Percentiles rank a stretch among this genome's conserved stretches.
Conservation (phyloP, 345 rosid genomes). For the Eucalyptus tenuipes region DNA sequence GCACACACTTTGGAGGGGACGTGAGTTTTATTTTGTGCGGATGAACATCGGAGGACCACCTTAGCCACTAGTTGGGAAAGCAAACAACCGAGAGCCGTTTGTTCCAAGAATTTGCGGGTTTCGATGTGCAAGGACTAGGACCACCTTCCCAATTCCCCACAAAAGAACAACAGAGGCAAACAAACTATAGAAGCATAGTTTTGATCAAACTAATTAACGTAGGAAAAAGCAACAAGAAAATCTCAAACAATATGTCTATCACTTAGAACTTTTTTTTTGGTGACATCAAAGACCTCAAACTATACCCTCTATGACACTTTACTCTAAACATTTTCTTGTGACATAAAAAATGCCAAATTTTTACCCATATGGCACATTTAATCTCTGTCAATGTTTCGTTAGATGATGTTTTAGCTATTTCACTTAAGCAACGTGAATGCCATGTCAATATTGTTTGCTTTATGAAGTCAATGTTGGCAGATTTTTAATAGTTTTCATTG, state of each 20-base stretch:
- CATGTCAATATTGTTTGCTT: neutral
- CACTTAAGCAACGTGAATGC: accelerated
- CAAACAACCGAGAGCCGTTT: neutral
- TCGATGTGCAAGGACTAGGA: neutral
- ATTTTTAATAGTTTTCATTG: too few relatives aligned
- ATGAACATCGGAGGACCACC: neutral
- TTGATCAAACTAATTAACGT: neutral
- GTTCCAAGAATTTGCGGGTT: neutral
- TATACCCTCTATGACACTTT: too few relatives aligned
- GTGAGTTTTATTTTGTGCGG: neutral
- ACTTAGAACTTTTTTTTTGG: accelerated
- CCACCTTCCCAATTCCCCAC: neutral
- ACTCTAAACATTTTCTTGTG: neutral
- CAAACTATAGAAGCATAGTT: neutral
- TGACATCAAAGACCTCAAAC: too few relatives aligned
- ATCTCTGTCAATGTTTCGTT: accelerated
- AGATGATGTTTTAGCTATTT: too few relatives aligned
- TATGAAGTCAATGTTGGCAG: neutral
- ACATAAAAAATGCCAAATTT: too few relatives aligned
- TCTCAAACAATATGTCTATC: too few relatives aligned
- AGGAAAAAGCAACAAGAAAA: too few relatives aligned
- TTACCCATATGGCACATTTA: too few relatives aligned
- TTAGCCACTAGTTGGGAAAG: neutral
- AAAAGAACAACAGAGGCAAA: neutral
- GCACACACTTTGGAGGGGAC: neutral